Conservation (phyloP, 2,329 filamentous ascomycete genomes). For the Apiospora arundinis region DNA sequence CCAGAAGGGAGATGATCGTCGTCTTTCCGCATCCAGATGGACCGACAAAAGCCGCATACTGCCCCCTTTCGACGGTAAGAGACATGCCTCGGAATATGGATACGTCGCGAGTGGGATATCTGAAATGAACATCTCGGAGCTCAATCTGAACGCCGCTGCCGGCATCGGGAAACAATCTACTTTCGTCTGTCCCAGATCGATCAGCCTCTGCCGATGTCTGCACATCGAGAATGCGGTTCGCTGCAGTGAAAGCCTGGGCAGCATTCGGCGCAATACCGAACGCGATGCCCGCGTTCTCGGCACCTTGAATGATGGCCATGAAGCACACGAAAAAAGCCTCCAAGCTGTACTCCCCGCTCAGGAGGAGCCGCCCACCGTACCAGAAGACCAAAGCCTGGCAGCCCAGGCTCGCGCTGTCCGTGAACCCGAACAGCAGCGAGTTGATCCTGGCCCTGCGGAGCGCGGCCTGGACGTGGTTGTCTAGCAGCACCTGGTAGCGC, state of each 20-base stretch:
- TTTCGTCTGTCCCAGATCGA: conserved; percentile 45
- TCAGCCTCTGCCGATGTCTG: conserved; percentile 49
- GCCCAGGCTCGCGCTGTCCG: conserved; percentile 41
- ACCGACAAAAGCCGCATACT: conserved; percentile 62
- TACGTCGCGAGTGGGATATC: conserved; percentile 60
- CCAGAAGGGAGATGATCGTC: conserved; percentile 61
- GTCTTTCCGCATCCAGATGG: conserved; percentile 67
- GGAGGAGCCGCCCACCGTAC: conserved; percentile 46
- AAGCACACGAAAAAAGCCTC: conserved; percentile 57
- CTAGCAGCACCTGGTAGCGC: conserved; percentile 64
- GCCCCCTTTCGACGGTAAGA: conserved; percentile 51
- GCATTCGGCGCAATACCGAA: conserved; percentile 55
- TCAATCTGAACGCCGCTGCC: conserved; percentile 43
- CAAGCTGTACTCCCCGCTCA: conserved; percentile 45
- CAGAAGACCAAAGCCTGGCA: conserved; percentile 47
- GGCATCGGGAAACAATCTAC: conserved; percentile 53
- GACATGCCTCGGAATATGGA: conserved; percentile 51
- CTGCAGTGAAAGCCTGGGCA: conserved; percentile 55
- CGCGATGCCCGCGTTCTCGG: conserved; percentile 47
- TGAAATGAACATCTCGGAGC: conserved; percentile 63
- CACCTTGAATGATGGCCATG: conserved; percentile 55
- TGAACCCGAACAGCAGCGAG: conserved; percentile 63
- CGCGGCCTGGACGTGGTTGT: conserved; percentile 61
- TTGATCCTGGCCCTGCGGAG: conserved; percentile 70
- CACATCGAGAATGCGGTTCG: conserved; percentile 59